phyloP scores from a whole-genome alignment of 257 asterid species.

The Ilex aquifolium region DNA sequence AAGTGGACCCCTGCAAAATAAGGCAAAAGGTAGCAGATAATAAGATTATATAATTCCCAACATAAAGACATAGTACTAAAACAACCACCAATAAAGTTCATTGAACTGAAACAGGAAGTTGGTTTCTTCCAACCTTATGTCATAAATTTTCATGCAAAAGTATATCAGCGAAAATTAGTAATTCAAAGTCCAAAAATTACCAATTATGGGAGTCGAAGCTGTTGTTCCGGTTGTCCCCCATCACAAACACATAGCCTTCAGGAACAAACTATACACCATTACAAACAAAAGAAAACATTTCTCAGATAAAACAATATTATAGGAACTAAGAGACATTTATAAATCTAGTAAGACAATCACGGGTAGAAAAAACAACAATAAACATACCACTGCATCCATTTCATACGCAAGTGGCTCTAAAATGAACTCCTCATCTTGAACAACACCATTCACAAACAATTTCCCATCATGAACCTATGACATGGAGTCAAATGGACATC shows the following conservation, averaged over 20 bases:
- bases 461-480: slow-evolving; percentile 70
- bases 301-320: not conserved
- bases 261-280: slow-evolving; percentile 63
- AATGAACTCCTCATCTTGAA: slow-evolving; percentile 80
- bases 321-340: not conserved
- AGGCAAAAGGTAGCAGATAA: not conserved
- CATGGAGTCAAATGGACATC: too few species aligned
- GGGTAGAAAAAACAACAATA: not conserved
- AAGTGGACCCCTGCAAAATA: slow-evolving; percentile 35
- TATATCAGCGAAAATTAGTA: not conserved
- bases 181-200: slow-evolving; percentile 25
- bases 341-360: slow-evolving; percentile 5
- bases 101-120: not conserved
- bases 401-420: slow-evolving; percentile 85
- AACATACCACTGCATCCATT: slow-evolving; percentile 68
- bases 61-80: not conserved
- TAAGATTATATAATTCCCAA: too few species aligned
- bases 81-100: not conserved
- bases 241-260: slow-evolving; percentile 79
- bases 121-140: not conserved
- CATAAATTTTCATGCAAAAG: not conserved
- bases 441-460: slow-evolving; percentile 63
- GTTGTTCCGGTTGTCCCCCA: slow-evolving; percentile 96
- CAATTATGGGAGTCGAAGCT: slow-evolving; percentile 93
- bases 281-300: slow-evolving; percentile 3